Evolutionary conservation across 306 rosid genomes (phyloP).

Genomic region (Glycine latifolia): DNA sequence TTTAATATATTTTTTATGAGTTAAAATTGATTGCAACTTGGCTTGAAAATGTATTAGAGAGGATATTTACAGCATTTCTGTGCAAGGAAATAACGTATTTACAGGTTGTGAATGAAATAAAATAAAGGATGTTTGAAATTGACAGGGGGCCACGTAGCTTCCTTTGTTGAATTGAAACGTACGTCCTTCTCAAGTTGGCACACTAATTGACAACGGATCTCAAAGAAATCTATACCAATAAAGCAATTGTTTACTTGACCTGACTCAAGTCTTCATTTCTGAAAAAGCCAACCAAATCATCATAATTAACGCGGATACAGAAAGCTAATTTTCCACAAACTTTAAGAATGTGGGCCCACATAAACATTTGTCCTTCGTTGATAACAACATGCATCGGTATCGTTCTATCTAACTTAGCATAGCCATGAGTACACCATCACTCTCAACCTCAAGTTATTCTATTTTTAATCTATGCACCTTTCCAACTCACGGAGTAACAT

Average conservation of each 20-base stretch:
- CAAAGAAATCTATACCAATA: too few species aligned
- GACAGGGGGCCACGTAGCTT: too few species aligned
- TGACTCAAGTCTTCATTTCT: conserved; percentile 37
- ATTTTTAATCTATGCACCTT: too few species aligned
- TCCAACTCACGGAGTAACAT: neutral
- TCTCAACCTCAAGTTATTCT: neutral
- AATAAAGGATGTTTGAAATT: neutral
- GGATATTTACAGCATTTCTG: neutral
- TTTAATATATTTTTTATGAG: too few species aligned
- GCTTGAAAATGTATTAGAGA: neutral
- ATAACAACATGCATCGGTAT: neutral
- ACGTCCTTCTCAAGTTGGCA: too few species aligned
- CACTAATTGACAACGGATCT: too few species aligned
- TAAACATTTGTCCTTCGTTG: conserved; percentile 4
- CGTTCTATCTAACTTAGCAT: too few species aligned
- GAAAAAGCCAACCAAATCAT: neutral
- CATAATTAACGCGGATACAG: neutral
- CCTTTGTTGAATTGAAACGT: neutral
- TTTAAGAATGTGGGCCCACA: neutral
- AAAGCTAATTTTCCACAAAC: neutral
- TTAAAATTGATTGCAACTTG: too few species aligned
- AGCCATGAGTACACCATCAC: neutral
- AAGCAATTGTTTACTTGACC: conserved; percentile 40
- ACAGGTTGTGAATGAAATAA: conserved; percentile 1
- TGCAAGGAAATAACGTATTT: neutral